Base-by-base conservation (phyloP, 768 basidiomycete species). In the Exidia glandulosa region DNA sequence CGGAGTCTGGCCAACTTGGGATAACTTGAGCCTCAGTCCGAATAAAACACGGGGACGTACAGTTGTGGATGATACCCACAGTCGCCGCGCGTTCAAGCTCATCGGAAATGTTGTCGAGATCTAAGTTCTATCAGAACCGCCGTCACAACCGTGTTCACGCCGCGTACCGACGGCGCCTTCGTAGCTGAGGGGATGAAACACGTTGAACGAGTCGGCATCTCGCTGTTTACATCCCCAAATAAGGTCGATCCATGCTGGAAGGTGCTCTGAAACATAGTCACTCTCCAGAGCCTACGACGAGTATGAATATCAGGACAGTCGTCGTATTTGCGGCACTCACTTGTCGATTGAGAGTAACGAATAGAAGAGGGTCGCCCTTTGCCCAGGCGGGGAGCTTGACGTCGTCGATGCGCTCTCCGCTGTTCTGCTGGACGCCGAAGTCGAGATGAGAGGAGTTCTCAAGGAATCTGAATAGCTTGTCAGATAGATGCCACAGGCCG, bases 1-100 rank as follows among this genome's bases (percentile, higher is more conserved):
- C 10, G 94, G 94, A 0, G 94, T 95, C 73, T 95, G 93, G 14
- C 94, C 94, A 64, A 96, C 89, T 91, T 63, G 32, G 34, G 37
- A n/a, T 6, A 57, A 50, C 52, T 57, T 16, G 2, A 57, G 36
- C 27, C 31, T 7, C 10, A 36, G 10, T 56, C 5, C 36, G 29
- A 32, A 32, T 55, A 14, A 12, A 3, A 14, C 32, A 23, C 32
- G 14, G 50, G 6, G 56, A 32, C 80, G 37, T 65, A 90, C 90
- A 97, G 63, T 95, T 95, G 70, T 95, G 93, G 56, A 96, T 94
- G 60, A 94, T 95, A 2, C 93, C 93, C 23, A 94, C 88, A 6
- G 91, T 92, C 0, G 94, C 94, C 66, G 93, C 91, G 34, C 88
- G 81, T 73, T 97, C 90, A 7, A 91, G 75, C 52, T 91, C 86